Evolutionary conservation across 768 basidiomycete species (phyloP).

Genomic region (Termitomyces sp.): DNA sequence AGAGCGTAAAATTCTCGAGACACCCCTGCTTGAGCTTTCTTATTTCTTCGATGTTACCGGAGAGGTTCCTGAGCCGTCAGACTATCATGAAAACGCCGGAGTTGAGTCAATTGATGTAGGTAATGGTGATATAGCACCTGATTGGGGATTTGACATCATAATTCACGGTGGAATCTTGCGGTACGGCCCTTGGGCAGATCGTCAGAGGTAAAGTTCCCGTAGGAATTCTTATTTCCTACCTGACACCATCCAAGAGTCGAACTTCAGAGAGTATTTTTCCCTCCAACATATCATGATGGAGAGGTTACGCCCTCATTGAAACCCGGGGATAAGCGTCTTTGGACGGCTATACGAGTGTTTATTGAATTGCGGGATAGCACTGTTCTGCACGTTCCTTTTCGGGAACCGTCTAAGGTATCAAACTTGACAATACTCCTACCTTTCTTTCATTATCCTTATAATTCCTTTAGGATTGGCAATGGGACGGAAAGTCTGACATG

Average conservation of each 20-base stretch:
- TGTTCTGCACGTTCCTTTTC: conserved; percentile 79
- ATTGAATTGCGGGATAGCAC: conserved; percentile 77
- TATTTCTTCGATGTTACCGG: conserved; percentile 89
- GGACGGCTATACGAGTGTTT: conserved; percentile 77
- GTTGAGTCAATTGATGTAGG: conserved; percentile 63
- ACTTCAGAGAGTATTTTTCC: conserved; percentile 81
- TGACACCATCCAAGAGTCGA: conserved; percentile 42
- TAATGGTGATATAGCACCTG: conserved; percentile 82
- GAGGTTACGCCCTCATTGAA: conserved; percentile 51
- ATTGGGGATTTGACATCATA: conserved; percentile 89
- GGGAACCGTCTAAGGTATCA: conserved; percentile 81
- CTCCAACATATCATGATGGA: conserved; percentile 64
- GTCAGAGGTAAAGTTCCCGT: conserved; percentile 58
- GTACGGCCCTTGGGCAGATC: conserved; percentile 97
- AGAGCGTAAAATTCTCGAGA: conserved; percentile 76
- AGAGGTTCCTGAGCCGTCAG: conserved; percentile 46
- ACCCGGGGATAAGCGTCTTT: conserved; percentile 77
- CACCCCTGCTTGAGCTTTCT: conserved; percentile 68
- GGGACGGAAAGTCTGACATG: conserved; percentile 58
- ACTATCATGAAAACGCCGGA: conserved; percentile 21
- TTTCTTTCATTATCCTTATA: background rate
- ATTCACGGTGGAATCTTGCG: conserved; percentile 69
- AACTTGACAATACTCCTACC: background rate
- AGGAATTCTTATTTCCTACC: background rate
- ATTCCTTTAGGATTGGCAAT: conserved; percentile 76